A percentile compares a stretch with the other conserved stretches of the same genome.
Conservation (phyloP, 75 land plant species). For the Cunninghamia lanceolata region DNA sequence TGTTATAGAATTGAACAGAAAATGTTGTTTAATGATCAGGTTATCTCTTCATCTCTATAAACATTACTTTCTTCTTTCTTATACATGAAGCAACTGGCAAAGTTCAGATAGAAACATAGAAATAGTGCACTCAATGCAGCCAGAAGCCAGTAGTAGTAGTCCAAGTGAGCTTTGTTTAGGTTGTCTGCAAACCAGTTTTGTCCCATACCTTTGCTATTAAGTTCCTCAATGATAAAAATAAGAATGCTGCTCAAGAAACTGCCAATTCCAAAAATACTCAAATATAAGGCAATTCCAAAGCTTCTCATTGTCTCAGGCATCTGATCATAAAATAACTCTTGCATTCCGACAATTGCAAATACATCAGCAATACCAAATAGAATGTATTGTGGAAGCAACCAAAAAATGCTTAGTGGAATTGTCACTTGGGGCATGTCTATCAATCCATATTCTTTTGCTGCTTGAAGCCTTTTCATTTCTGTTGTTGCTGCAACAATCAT, state of each 20-base stretch:
- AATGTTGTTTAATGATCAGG: not conserved
- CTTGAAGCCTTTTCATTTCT: constrained; percentile 40
- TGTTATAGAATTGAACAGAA: not conserved
- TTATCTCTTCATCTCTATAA: not conserved
- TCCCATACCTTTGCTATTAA: constrained; percentile 15
- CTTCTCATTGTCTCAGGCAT: constrained; percentile 53
- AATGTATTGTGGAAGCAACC: constrained; percentile 59
- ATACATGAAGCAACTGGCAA: constrained; percentile 34
- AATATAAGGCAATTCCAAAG: constrained; percentile 50
- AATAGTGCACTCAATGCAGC: constrained; percentile 25
- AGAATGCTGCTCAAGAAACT: constrained; percentile 47
- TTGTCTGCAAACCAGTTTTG: constrained; percentile 49
- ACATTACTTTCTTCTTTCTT: constrained; percentile 12
- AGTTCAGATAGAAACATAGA: constrained; percentile 12
- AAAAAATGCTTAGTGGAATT: constrained; percentile 56
- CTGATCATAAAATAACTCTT: constrained; percentile 58
- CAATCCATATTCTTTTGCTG: constrained; percentile 38
- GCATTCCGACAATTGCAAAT: constrained; percentile 38
- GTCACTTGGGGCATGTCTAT: constrained; percentile 23
- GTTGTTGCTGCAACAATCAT: constrained; percentile 53
- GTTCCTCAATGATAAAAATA: constrained; percentile 31
- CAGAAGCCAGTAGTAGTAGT: constrained; percentile 50
- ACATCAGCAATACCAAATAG: constrained; percentile 31
- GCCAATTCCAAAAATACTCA: constrained; percentile 53
- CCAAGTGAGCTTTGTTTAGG: constrained; percentile 43